Conservation (phyloP, 306 rosid species). For the Prinsepia uniflora region DNA sequence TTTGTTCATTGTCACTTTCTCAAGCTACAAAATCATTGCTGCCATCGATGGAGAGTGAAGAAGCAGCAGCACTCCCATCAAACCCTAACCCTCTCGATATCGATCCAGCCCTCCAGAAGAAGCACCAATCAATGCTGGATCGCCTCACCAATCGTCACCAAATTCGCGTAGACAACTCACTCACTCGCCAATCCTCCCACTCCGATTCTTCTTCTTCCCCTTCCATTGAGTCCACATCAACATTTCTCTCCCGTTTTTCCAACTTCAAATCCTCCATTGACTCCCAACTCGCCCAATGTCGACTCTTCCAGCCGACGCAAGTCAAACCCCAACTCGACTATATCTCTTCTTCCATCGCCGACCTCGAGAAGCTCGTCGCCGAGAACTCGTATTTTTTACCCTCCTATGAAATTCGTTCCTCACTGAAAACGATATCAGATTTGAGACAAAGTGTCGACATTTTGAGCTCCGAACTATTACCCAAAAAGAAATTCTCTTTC, state of each 20-base stretch:
- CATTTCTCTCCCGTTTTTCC: slow-evolving; percentile 58
- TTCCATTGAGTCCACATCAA: slow-evolving; percentile 44
- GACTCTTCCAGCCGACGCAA: slow-evolving; percentile 29
- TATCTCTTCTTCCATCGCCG: slow-evolving; percentile 61
- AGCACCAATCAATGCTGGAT: slow-evolving; percentile 67
- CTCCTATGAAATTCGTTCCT: slow-evolving; percentile 68
- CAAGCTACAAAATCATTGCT: neutral
- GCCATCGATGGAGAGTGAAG: slow-evolving; percentile 37
- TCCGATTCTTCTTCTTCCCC: slow-evolving; percentile 39
- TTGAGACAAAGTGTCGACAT: slow-evolving; percentile 46
- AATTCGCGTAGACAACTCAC: slow-evolving; percentile 41
- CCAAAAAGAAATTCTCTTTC: slow-evolving; percentile 74
- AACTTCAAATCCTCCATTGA: slow-evolving; percentile 49
- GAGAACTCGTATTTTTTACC: slow-evolving; percentile 73
- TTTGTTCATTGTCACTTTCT: neutral
- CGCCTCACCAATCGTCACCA: slow-evolving; percentile 70
- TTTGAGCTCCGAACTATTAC: slow-evolving; percentile 46
- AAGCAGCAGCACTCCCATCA: slow-evolving; percentile 10
- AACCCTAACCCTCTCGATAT: slow-evolving; percentile 19
- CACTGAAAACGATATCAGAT: slow-evolving; percentile 63
- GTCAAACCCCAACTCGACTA: slow-evolving; percentile 50
- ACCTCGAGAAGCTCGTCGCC: slow-evolving; percentile 73
- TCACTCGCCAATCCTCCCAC: slow-evolving; percentile 28
- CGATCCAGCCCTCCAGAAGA: slow-evolving; percentile 42
- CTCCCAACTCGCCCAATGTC: slow-evolving; percentile 41